Base-by-base conservation (phyloP, 192 early-diverging fungal genomes). In the Chytriomyces confervae region DNA sequence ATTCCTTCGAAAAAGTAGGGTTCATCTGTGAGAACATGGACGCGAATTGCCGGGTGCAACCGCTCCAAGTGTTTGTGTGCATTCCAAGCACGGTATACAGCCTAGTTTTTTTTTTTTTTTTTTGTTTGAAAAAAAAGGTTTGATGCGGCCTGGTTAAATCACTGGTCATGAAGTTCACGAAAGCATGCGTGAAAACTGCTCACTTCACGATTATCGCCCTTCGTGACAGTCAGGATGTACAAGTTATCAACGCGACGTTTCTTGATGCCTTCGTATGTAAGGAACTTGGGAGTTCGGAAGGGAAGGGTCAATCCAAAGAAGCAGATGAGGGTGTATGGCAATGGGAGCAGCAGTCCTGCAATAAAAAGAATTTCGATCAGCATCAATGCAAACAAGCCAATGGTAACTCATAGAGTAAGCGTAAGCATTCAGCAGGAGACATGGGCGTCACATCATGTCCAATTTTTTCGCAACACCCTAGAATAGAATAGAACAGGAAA, bases 261-360 rank as follows among this genome's bases (percentile, higher is more conserved):
- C 60, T 77, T 53, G 62, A 75, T 62, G 27, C 63, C 74, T 20
- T 66, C 77, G 77, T 85, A 89, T 6, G 7, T 27, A 50, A 89
- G 65, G 66, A 86, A 89, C 79, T 89, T 89, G 29, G 86, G 83
- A 5, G 86, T 86, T 57, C 86, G 81, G 81, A 88, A 89, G n/a
- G 88, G 88, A 5, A 89, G 76, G 7, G 75, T 77, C 44, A 89
- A 75, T 47, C 88, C 88, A 62, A 84, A 85, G 80, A 89, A 88
- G 80, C 88, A 89, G 62, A 89, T 82, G 43, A 89, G 66, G 7
- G 86, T 85, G 82, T 89, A 89, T n/a, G 88, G 88, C 7, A 89
- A 60, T 18, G 88, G 88, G 7, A 89, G 79, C 18, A 89, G 72
- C 79, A 82, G 84, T 16, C 79, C 87, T 88, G 47, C 36, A 36